phyloP scores from a whole-genome alignment of 108 stramenopile species.

The Schizochytrium sp. region DNA sequence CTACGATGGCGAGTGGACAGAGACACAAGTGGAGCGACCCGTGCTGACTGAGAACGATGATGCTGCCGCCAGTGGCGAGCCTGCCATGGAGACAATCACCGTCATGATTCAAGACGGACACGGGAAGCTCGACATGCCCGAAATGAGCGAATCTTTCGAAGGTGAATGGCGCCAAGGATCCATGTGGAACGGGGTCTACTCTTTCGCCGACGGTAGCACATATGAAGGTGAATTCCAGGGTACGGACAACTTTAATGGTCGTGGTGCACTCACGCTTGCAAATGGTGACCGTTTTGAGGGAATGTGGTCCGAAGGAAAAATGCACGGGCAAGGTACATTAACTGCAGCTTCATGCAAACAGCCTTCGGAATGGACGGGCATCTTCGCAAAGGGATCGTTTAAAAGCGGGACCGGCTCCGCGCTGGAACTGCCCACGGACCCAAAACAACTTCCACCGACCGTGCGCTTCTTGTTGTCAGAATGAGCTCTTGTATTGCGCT shows the following conservation, averaged over 20 bases:
- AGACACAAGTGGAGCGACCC: not conserved
- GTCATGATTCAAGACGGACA: not conserved
- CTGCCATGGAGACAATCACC: not conserved
- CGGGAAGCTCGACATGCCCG: not conserved
- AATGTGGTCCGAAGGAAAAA: not conserved
- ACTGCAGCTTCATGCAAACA: not conserved
- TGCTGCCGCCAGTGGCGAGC: not conserved
- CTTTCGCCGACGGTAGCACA: not conserved
- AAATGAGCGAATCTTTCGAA: not conserved
- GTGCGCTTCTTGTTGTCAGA: not conserved
- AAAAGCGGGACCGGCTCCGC: not conserved
- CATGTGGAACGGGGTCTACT: not conserved
- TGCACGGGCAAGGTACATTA: not conserved
- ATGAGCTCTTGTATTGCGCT: not conserved
- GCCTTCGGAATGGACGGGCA: not conserved
- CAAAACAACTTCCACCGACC: not conserved
- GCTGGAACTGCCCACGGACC: not conserved
- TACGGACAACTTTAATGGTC: not conserved
- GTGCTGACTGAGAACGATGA: not conserved
- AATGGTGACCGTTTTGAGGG: not conserved
- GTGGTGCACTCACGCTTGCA: not conserved
- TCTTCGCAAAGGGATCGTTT: not conserved
- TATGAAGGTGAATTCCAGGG: not conserved
- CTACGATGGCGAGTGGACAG: constrained; percentile 3
- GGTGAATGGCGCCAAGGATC: not conserved